A percentile compares a stretch with the other conserved stretches of the same genome.
Conservation (phyloP, 2,329 filamentous ascomycete species). For the Ambrosiella xylebori region DNA sequence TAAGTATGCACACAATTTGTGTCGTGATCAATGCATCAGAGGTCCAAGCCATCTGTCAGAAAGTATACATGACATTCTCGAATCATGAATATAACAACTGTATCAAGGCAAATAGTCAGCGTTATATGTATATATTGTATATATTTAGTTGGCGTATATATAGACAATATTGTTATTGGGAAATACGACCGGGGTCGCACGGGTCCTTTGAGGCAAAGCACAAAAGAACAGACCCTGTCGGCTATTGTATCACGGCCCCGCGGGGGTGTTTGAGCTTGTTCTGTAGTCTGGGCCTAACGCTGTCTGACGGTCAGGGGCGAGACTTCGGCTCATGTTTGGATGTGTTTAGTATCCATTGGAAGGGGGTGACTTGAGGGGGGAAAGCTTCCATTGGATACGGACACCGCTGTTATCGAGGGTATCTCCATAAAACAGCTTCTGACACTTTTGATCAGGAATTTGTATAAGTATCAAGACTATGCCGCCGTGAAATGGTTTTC, state of each 20-base stretch:
- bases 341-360: background rate
- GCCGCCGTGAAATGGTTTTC: background rate
- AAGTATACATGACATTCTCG: background rate
- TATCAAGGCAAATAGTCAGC: too few relatives aligned
- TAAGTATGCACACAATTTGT: too few relatives aligned
- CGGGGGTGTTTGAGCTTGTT: background rate
- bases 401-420: background rate
- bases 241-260: background rate
- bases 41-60: background rate
- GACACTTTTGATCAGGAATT: background rate
- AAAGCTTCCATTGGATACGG: background rate
- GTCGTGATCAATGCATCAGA: background rate
- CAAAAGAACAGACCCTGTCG: background rate
- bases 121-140: too few relatives aligned
- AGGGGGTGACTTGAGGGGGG: background rate
- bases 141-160: too few relatives aligned
- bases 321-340: background rate
- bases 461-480: background rate
- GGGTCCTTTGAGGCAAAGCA: background rate
- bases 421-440: background rate
- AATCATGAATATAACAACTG: too few relatives aligned
- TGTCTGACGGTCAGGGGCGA: background rate
- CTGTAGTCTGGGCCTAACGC: background rate
- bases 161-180: background rate
- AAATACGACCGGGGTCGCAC: background rate